A percentile compares a stretch with the other conserved stretches of the same genome.
These are phyloP conservation scores for Phytophthora cryptogea DNA, from an alignment of 352 stramenopile genomes.

Conservation along the genomic window DNA sequence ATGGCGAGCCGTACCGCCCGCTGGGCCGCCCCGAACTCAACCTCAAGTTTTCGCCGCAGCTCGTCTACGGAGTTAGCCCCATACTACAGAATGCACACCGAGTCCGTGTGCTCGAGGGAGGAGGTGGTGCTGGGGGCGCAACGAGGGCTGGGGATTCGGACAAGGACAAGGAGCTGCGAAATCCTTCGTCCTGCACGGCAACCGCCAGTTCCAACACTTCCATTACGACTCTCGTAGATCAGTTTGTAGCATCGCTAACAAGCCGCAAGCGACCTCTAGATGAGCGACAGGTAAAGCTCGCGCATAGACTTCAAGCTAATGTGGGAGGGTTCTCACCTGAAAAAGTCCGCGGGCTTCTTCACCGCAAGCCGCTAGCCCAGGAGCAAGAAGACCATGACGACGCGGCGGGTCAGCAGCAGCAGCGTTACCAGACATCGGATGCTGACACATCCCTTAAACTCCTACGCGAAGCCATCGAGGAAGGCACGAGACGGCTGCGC, in stretches of 20 bases:
- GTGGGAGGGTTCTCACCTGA: conserved; percentile 55
- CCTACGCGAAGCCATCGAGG: conserved; percentile 56
- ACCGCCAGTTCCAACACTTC: not conserved
- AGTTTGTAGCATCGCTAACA: conserved; percentile 22
- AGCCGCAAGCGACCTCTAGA: conserved; percentile 45
- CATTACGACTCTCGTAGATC: conserved; percentile 21
- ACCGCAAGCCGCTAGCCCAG: conserved; percentile 10
- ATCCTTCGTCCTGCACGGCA: conserved; percentile 6
- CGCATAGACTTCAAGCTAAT: conserved; percentile 50
- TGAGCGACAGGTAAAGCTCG: conserved; percentile 59
- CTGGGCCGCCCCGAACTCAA: conserved; percentile 68
- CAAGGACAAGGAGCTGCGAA: conserved; percentile 25
- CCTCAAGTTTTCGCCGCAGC: conserved; percentile 68
- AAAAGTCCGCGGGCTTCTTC: conserved; percentile 36
- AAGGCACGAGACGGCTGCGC: conserved; percentile 53
- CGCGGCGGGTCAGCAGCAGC: conserved; percentile 1
- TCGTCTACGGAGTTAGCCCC: conserved; percentile 36
- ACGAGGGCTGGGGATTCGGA: not conserved
- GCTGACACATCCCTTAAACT: conserved; percentile 50
- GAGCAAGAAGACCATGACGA: not conserved
- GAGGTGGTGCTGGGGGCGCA: not conserved
- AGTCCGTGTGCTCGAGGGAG: conserved; percentile 28
- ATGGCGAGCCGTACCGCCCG: conserved; percentile 70
- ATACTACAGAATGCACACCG: conserved; percentile 44
- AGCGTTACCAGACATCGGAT: conserved; percentile 7